Conservation (phyloP, 2,329 filamentous ascomycete genomes). For the Talaromyces sp. region DNA sequence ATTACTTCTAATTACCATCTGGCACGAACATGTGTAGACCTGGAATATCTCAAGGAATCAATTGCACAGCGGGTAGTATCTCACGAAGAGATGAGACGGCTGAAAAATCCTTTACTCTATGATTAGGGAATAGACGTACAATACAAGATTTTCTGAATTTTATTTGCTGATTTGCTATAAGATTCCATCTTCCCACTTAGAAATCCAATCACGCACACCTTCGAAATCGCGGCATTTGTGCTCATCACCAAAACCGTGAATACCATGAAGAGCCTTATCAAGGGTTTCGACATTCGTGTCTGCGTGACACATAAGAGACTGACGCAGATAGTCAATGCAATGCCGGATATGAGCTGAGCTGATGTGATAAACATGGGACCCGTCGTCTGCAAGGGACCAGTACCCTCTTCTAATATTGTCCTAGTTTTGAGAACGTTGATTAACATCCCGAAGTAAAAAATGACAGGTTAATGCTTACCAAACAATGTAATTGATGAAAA, state of each 20-base stretch:
- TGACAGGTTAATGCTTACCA: background rate
- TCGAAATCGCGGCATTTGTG: background rate
- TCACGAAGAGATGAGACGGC: conserved; percentile 1
- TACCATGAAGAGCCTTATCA: no score
- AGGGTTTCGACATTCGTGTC: conserved; percentile 8
- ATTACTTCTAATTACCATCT: conserved; percentile 8
- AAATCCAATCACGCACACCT: background rate
- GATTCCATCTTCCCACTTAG: conserved; percentile 3
- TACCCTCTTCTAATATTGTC: conserved; percentile 4
- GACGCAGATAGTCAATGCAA: conserved; percentile 11
- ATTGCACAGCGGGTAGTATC: conserved; percentile 1
- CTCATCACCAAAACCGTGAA: background rate
- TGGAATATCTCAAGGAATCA: conserved; percentile 8
- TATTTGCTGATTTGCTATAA: no score
- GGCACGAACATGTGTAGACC: conserved; percentile 9
- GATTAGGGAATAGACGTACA: background rate
- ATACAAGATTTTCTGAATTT: no score
- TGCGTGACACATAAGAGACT: conserved; percentile 5
- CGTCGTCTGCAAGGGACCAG: background rate
- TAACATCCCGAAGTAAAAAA: background rate
- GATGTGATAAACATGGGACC: background rate
- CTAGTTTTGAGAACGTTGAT: background rate
- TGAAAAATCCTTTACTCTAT: background rate
- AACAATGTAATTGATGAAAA: conserved; percentile 9
- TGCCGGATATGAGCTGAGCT: conserved; percentile 1